Evolutionary conservation across 768 basidiomycete species (phyloP), one percentile per base, ranked within the genome.

Genomic region (Pisolithus albus): DNA sequence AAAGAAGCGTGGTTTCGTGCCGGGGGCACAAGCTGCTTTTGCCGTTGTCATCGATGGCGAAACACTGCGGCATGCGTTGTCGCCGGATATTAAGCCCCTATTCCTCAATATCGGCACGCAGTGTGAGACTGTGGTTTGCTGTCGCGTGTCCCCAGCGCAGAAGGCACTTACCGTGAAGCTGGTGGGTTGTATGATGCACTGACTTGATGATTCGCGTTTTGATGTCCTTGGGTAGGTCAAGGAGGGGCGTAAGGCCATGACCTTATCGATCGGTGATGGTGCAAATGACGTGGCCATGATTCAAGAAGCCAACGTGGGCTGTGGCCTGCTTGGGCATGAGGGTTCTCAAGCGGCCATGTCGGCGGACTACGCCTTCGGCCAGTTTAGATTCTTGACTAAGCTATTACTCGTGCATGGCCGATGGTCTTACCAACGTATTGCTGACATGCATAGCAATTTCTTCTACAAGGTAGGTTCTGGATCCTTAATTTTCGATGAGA

Each of bases 261-360:
- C 94, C 1, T 68, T 98, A 26, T 89, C 94, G 0, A 98, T 99
- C 49, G 95, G 95, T 9, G 95, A 98, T 60, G 92, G 92, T 50
- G 95, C 95, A 15, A 98, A 98, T 63, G 95, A 98, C 63, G 95
- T 98, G 21, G 93, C 94, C 6, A 98, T 98, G 95, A 98, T 98
- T 52, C 95, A 98, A 65, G 95, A 95, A 62, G 95, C 95, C n/a
- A 93, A 98, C 66, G 86, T 98, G 57, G 95, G 95, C 3, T 91
- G 93, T 62, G 95, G 95, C 19, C 73, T 98, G 24, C 81, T 91
- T 59, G 95, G 95, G 42, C 79, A 94, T 36, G 95, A 98, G 66
- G 95, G 95, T 46, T 94, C 92, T 19, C 95, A 98, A 68, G 95
- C 95, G 28, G 94, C 95, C 45, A 97, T 97, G 94, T 96, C 93